Evolutionary conservation across 208 protist genomes (phyloP), one percentile per base, ranked within the genome.

Genomic region (Leptomonas pyrrhocoris): DNA sequence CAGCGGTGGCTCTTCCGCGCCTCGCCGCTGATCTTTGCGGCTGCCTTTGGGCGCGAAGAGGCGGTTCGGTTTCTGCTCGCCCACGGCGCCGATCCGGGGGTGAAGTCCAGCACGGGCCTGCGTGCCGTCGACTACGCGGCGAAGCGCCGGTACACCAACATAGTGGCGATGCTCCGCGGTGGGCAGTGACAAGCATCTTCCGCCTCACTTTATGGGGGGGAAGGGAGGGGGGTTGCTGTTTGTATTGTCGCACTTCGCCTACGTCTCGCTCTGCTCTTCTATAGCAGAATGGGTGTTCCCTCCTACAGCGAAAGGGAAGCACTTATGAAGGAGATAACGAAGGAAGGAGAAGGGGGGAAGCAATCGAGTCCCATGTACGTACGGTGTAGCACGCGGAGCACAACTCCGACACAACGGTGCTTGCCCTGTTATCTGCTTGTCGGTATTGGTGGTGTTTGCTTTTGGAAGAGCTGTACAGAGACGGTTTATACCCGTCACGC

Each of bases 11-110:
- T 80, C 34, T 96, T 89, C 65, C 58, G 67, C 6, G 92, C 89
- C 25, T 69, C 92, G 31, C 87, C 92, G 49, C 71, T 96, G 23
- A 77, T 87, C 58, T 94, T 83, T 51, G 92, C 92, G 16, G 85
- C 85, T 13, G 85, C 81, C 27, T 94, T 90, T 50, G 85, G 87
- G 8, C 78, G 92, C 19, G 89, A 95, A 74, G 79, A 83, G 7
- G 92, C 92, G 11, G 88, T 95, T 15, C 66, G 48, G 18, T 79
- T 76, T n/a, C 77, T 96, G 21, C 55, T 96, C 16, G 58, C 19
- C 23, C 74, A 84, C 51, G 86, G 86, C 3, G 92, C 89, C 2
- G 69, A 94, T 54, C 27, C 70, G 16, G 15, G 60, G 23, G 62
- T 62, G 53, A 34, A 55, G 36, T 91, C 88, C 18, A 83, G 77